These are phyloP conservation scores for Podaxis sp. DNA, from an alignment of 768 basidiomycete genomes.

Conservation along the genomic window DNA sequence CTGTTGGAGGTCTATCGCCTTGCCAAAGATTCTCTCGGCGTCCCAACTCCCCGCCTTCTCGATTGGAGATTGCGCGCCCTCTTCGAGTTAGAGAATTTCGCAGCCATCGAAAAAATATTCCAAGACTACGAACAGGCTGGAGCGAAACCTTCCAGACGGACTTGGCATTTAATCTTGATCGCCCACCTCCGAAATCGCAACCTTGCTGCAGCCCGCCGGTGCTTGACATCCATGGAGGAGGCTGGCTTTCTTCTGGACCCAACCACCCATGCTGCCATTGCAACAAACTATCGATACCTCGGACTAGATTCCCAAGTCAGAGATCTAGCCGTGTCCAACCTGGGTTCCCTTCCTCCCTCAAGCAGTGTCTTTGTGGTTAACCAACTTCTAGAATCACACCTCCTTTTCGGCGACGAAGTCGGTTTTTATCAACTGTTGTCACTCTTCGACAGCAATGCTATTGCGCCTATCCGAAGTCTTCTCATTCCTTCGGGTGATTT, in stretches of 20 bases:
- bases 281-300: conserved; percentile 52
- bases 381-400: conserved; percentile 55
- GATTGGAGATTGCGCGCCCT: conserved; percentile 68
- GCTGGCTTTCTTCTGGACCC: conserved; percentile 51
- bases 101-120: conserved; percentile 39
- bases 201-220: conserved; percentile 47
- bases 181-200: conserved; percentile 69
- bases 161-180: conserved; percentile 65
- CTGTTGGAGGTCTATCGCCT: conserved; percentile 42
- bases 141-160: conserved; percentile 50
- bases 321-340: conserved; percentile 40
- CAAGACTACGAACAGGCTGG: conserved; percentile 44
- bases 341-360: conserved; percentile 35
- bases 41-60: conserved; percentile 51
- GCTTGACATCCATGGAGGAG: conserved; percentile 51
- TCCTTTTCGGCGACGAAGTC: conserved; percentile 50
- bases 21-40: conserved; percentile 44
- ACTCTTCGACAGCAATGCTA: conserved; percentile 32
- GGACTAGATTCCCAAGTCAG: conserved; percentile 56
- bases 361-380: conserved; percentile 60
- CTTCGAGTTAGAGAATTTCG: conserved; percentile 49
- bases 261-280: conserved; percentile 57
- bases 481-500: not conserved
- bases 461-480: conserved; percentile 1
- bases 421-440: conserved; percentile 44